Base-by-base conservation (phyloP, 2,329 filamentous ascomycete species). In the Aspergillus sp. region DNA sequence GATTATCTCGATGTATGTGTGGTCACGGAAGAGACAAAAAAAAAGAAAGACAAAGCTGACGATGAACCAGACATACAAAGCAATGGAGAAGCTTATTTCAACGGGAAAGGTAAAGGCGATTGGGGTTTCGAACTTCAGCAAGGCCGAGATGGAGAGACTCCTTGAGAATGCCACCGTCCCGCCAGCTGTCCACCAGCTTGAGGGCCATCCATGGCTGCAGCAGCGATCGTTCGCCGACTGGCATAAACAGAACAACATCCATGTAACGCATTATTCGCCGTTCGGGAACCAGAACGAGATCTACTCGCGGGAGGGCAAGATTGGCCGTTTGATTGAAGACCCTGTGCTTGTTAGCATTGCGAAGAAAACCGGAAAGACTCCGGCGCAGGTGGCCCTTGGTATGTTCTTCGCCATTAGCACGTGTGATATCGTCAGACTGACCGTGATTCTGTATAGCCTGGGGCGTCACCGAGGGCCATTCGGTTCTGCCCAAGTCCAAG, bases 221-320 rank as follows among this genome's bases (percentile, higher is more conserved):
- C 82, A 85, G 62, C 67, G 67, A 5, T 66, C 66, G 2, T 84
- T 84, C 56, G 68, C 70, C n/a, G 73, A 77, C 8, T 84, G 75
- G 73, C 79, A 82, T 66, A 77, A 77, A 53, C 62, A 70, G 12
- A 77, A 81, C 52, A 77, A 77, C 33, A 84, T 84, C 59, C 82
- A 83, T 64, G 65, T 84, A 57, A 83, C 79, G 4, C 80, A 83
- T 55, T 84, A 84, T 68, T 82, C 79, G 35, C 80, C 82, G 0
- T 80, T 84, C 37, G 82, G 82, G 27, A 84, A 84, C 66, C 75
- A 79, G 68, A 84, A 84, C 63, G 69, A 75, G 54, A 70, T 81
- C 24, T 84, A 84, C 66, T 68, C 67, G 39, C 70, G 68, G 8
- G 77, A 75, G 15, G 68, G 76, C 55, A 70, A 75, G n/a, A 69